Conservation (phyloP, 805 yeast genomes). For the Cyberlindnera euphorbiae region DNA sequence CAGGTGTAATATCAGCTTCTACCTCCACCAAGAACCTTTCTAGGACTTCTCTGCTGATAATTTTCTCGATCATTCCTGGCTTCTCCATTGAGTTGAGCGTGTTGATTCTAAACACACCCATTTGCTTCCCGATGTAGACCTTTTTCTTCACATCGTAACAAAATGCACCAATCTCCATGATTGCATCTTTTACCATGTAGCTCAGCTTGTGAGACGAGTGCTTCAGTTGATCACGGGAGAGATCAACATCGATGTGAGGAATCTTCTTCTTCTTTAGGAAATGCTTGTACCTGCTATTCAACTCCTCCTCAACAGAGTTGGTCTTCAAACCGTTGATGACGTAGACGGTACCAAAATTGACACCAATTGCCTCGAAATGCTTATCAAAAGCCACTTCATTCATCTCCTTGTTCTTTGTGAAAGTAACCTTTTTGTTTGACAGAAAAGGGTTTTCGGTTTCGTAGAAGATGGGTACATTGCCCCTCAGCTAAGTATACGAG, state of each 20-base stretch:
- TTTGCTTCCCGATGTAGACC: constrained; percentile 68
- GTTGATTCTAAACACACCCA: constrained; percentile 86
- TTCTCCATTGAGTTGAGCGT: constrained; percentile 88
- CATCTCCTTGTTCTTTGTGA: constrained; percentile 78
- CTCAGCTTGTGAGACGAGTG: constrained; percentile 37
- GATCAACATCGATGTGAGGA: constrained; percentile 33
- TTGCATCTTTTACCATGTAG: constrained; percentile 55
- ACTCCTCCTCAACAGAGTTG: constrained; percentile 66
- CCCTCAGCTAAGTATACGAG: constrained; percentile 81
- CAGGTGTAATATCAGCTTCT: constrained; percentile 35
- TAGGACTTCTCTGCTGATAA: constrained; percentile 42
- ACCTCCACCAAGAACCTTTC: constrained; percentile 31
- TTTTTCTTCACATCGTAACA: constrained; percentile 58
- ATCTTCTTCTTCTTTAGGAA: constrained; percentile 40
- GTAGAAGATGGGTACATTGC: constrained; percentile 93
- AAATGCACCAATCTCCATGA: constrained; percentile 81
- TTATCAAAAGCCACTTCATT: constrained; percentile 82
- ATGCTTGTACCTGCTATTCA: constrained; percentile 55
- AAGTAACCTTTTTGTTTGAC: constrained; percentile 64
- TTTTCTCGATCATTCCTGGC: constrained; percentile 68
- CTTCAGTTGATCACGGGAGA: constrained; percentile 32
- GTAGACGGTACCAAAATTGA: constrained; percentile 81
- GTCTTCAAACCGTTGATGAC: constrained; percentile 67
- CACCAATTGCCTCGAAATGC: constrained; percentile 68
- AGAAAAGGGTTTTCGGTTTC: constrained; percentile 75